A percentile compares a stretch with the other conserved stretches of the same genome.
Conservation (phyloP, 2,329 filamentous ascomycete genomes). For the Plectosphaerella cucumerina region DNA sequence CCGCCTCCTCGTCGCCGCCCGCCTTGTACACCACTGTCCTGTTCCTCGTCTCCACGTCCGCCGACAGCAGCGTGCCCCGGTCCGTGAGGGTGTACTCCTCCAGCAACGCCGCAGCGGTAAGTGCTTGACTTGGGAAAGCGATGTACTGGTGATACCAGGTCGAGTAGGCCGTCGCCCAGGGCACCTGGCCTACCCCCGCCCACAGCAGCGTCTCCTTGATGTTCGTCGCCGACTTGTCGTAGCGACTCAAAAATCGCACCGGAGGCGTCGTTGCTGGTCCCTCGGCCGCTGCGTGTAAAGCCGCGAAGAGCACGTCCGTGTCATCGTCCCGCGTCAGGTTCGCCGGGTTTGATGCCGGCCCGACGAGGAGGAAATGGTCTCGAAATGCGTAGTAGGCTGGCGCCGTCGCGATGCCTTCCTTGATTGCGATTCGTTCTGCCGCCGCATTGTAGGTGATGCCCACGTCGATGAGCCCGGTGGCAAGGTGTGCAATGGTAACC, state of each 20-base stretch:
- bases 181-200: conserved; percentile 40
- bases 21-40: conserved; percentile 30
- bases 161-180: conserved; percentile 38
- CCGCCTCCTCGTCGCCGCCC: conserved; percentile 23
- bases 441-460: conserved; percentile 39
- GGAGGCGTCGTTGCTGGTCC: conserved; percentile 22
- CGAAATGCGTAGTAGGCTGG: conserved; percentile 34
- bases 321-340: conserved; percentile 22
- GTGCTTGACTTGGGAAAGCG: conserved; percentile 38
- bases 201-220: conserved; percentile 42
- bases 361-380: conserved; percentile 42
- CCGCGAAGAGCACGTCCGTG: conserved; percentile 27
- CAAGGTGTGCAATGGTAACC: conserved; percentile 37
- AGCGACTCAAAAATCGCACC: conserved; percentile 38
- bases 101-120: conserved; percentile 33
- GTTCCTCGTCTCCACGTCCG: conserved; percentile 25
- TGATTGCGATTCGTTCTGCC: conserved; percentile 38
- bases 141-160: conserved; percentile 44
- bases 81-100: conserved; percentile 44
- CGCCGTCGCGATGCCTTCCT: conserved; percentile 27
- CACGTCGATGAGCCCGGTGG: conserved; percentile 31
- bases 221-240: conserved; percentile 44
- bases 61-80: conserved; percentile 36
- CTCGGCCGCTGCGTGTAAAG: conserved; percentile 28
- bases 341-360: conserved; percentile 28